Evolutionary conservation across 164 flowering plant species (phyloP), one percentile per base, ranked within the genome.

Genomic region (Platanus orientalis): DNA sequence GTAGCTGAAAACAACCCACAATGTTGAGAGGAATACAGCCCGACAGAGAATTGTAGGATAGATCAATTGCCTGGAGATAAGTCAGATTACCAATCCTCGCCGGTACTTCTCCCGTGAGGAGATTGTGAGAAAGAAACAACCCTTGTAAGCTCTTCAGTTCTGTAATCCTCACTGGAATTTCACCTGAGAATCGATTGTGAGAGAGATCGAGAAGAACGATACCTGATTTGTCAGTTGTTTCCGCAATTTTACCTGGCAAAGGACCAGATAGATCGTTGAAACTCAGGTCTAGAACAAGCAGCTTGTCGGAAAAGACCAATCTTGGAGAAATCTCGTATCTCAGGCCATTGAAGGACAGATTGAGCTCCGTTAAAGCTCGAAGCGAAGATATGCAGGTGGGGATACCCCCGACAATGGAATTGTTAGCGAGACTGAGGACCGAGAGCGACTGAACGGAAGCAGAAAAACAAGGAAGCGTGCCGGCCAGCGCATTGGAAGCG

Each of bases 1-100:
- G 83, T 26, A 93, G 69, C 81, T 93, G 96, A 76, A 89, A 93
- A 64, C 98, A 93, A 9, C 96, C 97, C 30, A 87, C 92, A 67
- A 93, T 83, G 74, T 83, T 86, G 64, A 82, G 55, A 6, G 98
- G 98, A 67, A 93, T 84, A 0, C 89, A 73, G 25, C 98, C 98
- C 0, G 95, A 80, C 39, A 93, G 66, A 16, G 61, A 63, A 72
- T 93, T 93, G 76, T 86, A 53, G 0, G 98, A 90, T 27, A 93
- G 78, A 77, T 93, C 96, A 54, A 93, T 77, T 28, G 84, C 97
- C 81, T 90, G 97, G 48, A 93, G 83, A 72, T 87, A 87, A 4
- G 92, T 91, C 71, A 94, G 74, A 50, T 94, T 94, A 13, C 98
- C 98, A 30, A 94, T 87, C 65, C 91, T 73, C 2, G 80, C 76